These are phyloP conservation scores for Fusarium sp. DNA, from an alignment of 2,329 filamentous ascomycete species.

Conservation along the genomic window DNA sequence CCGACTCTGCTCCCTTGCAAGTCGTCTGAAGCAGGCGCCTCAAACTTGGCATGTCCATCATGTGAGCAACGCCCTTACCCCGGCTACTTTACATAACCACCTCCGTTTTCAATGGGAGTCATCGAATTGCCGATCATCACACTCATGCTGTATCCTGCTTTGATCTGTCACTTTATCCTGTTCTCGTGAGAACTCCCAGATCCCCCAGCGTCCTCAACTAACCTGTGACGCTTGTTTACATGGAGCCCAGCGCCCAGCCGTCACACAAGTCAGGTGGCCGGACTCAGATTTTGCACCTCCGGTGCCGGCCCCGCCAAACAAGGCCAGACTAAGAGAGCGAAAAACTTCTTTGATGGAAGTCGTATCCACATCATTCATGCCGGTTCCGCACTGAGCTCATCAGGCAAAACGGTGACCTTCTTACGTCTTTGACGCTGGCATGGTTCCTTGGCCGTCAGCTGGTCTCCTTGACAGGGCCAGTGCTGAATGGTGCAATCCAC, in stretches of 20 bases:
- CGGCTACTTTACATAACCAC: constrained; percentile 12
- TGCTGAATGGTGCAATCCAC: constrained; percentile 23
- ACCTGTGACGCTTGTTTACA: not conserved
- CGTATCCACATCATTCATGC: constrained; percentile 1
- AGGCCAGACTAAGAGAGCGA: constrained; percentile 18
- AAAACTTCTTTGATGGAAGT: not conserved
- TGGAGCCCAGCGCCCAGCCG: not conserved
- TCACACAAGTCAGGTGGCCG: constrained; percentile 2
- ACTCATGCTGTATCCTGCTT: not conserved
- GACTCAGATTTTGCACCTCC: constrained; percentile 12
- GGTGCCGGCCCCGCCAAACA: constrained; percentile 35
- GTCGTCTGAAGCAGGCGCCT: constrained; percentile 5
- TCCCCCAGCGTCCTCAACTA: not conserved
- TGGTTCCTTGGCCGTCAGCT: not conserved
- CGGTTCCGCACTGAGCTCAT: constrained; percentile 27
- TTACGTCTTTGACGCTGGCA: constrained; percentile 31
- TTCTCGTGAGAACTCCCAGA: not conserved
- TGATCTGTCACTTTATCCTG: constrained; percentile 5
- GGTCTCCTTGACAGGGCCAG: constrained; percentile 7
- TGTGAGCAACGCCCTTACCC: constrained; percentile 7
- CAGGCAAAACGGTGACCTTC: constrained; percentile 27
- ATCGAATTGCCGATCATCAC: constrained; percentile 7
- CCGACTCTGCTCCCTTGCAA: not conserved
- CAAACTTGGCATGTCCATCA: constrained; percentile 11
- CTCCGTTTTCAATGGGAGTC: not conserved